These are phyloP conservation scores for Yarrowia yakushimensis DNA, from an alignment of 805 yeast species.

Conservation along the genomic window DNA sequence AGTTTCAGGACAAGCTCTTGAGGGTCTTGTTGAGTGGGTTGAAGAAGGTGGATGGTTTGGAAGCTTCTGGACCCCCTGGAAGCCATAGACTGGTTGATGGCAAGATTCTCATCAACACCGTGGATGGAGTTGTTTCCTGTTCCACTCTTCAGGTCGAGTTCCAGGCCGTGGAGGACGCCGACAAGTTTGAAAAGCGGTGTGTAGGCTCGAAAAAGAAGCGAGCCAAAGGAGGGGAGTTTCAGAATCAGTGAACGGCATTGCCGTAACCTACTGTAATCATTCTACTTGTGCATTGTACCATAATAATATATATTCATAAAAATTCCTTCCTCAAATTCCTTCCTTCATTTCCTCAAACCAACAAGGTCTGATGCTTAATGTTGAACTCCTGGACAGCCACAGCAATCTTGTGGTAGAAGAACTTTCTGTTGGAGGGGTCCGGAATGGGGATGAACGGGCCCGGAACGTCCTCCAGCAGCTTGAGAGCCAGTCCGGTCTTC, in stretches of 20 bases:
- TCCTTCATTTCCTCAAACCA: background rate
- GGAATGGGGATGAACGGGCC: slow-evolving; percentile 82
- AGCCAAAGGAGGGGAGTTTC: slow-evolving; percentile 44
- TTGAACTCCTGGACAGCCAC: slow-evolving; percentile 80
- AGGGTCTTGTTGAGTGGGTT: background rate
- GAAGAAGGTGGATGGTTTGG: background rate
- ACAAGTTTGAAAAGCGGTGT: slow-evolving; percentile 62
- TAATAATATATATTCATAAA: background rate
- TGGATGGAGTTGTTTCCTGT: slow-evolving; percentile 3
- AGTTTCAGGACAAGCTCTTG: background rate
- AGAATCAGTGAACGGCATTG: background rate
- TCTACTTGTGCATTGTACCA: too few species aligned
- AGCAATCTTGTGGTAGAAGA: slow-evolving; percentile 67
- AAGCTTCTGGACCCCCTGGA: background rate
- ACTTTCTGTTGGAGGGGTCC: slow-evolving; percentile 58
- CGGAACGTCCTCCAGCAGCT: slow-evolving; percentile 50
- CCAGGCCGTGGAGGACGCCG: slow-evolving; percentile 45
- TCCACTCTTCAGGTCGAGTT: slow-evolving; percentile 42
- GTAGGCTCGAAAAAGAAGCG: slow-evolving; percentile 67
- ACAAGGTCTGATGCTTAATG: slow-evolving; percentile 33
- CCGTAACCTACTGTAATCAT: too few species aligned
- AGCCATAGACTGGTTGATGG: background rate
- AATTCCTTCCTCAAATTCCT: background rate
- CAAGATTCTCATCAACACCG: background rate
- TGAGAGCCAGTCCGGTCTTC: slow-evolving; percentile 70